Base-by-base conservation (phyloP, 225 moss, liverwort and hornwort genomes). In the Straminergon stramineum region DNA sequence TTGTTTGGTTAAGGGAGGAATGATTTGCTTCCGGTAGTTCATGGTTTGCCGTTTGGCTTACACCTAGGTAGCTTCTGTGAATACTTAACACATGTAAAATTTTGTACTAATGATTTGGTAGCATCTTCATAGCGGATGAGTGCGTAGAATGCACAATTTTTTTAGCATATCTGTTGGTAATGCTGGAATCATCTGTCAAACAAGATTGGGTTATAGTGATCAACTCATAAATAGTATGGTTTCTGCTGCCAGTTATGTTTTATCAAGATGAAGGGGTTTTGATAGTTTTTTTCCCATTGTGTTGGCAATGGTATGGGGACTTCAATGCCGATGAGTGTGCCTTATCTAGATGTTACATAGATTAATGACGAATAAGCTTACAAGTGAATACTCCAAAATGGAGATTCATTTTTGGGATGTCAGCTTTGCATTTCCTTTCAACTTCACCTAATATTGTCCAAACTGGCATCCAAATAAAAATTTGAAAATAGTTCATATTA, bases 31-130 rank as follows among this genome's bases (percentile, higher is more conserved):
- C 26, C 45, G 39, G 20, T 41, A 45, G 61, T 19, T 34, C 41
- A 55, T 24, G 79, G 52, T 83, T 88, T 86, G 63, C 85, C 90
- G 51, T 62, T 85, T 57, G 41, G 60, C 56, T 75, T 45, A 27
- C 60, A 60, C 55, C 17, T 79, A 81, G 85, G 76, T 81, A 74
- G 67, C 37, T 75, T 52, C 19, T 89, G 89, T 92, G 89, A 91
- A 92, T 92, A 92, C 84, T 83, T 58, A 34, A 87, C 86, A 37
- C 52, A 62, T 91, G 90, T 92, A 91, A 87, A 89, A 80, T 84
- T 69, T 88, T 92, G 92, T 92, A 90, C 76, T 85, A 82, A 61
- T 56, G 68, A 55, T 76, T 81, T 67, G 66, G 74, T 76, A 32
- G 39, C 65, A 27, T 74, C 27, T 58, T 43, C 67, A 16, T 14